Conservation (phyloP, 306 rosid genomes). For the Cucumis hystrix region DNA sequence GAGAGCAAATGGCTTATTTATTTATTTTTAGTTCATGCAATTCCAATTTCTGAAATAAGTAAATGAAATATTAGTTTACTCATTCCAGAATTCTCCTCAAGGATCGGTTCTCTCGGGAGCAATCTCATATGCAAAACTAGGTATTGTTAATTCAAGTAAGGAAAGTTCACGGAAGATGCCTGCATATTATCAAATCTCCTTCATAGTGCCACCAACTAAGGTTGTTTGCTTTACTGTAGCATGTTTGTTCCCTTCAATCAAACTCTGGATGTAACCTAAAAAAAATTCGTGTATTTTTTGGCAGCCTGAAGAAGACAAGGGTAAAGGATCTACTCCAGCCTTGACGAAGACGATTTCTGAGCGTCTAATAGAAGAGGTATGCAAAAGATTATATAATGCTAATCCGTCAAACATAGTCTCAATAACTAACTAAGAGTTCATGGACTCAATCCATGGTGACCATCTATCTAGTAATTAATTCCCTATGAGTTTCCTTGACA, state of each 20-base stretch:
- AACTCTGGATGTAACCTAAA: neutral
- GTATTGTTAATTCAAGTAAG: constrained; percentile 25
- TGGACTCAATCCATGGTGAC: too few species aligned
- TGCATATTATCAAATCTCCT: constrained; percentile 45
- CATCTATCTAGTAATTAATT: too few species aligned
- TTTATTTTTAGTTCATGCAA: neutral
- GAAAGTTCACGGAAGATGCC: constrained; percentile 64
- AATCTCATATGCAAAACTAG: constrained; percentile 72
- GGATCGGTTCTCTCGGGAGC: constrained; percentile 82
- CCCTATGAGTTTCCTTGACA: too few species aligned
- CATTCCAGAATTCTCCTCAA: constrained; percentile 50
- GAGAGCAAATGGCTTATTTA: neutral
- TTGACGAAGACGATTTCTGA: constrained; percentile 55
- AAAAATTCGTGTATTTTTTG: neutral
- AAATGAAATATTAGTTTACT: neutral
- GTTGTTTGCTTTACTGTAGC: constrained; percentile 23
- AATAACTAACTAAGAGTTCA: too few species aligned
- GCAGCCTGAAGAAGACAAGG: constrained; percentile 80
- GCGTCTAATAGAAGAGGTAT: constrained; percentile 81
- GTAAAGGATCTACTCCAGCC: constrained; percentile 46
- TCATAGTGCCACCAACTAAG: constrained; percentile 85
- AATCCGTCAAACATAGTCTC: too few species aligned
- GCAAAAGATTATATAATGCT: neutral
- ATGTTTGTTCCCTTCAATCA: constrained; percentile 1
- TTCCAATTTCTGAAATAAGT: neutral